Conservation (phyloP, 352 stramenopile genomes). For the Thalassiosira mediterranea region DNA sequence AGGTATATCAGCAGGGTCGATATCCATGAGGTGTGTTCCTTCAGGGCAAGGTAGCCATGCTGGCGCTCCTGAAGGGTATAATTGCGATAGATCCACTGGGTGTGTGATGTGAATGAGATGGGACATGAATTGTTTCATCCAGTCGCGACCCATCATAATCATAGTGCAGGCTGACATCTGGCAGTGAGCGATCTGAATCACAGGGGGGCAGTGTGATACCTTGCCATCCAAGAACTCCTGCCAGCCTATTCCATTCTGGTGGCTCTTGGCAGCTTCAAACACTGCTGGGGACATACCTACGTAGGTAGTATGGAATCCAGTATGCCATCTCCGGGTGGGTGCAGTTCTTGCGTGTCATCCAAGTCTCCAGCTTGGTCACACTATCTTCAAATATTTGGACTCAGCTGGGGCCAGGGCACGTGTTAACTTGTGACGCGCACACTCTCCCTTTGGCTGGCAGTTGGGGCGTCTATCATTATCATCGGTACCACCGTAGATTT, state of each 20-base stretch:
- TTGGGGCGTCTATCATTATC: conserved; percentile 30
- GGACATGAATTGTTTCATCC: conserved; percentile 13
- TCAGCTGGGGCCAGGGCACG: not conserved
- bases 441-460: conserved; percentile 9
- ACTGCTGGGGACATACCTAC: conserved; percentile 1
- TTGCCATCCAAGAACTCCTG: conserved; percentile 29
- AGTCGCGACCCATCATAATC: conserved; percentile 8
- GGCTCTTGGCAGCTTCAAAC: not conserved
- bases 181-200: conserved; percentile 1
- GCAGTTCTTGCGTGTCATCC: conserved; percentile 12
- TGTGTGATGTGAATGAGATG: conserved; percentile 14
- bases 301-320: conserved; percentile 20
- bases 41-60: conserved; percentile 2
- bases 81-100: conserved; percentile 36
- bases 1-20: not conserved
- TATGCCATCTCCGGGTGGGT: conserved; percentile 13
- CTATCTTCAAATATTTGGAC: conserved; percentile 8
- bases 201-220: not conserved
- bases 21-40: not conserved
- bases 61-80: not conserved
- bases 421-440: conserved; percentile 17
- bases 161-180: not conserved
- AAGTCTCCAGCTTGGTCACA: conserved; percentile 6
- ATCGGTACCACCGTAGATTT: not conserved
- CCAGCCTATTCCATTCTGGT: conserved; percentile 30